Percentiles rank a stretch among this genome's conserved stretches.
These are phyloP conservation scores for Calamus simplicifolius DNA, from an alignment of 176 grass and related monocot genomes.

Conservation along the genomic window DNA sequence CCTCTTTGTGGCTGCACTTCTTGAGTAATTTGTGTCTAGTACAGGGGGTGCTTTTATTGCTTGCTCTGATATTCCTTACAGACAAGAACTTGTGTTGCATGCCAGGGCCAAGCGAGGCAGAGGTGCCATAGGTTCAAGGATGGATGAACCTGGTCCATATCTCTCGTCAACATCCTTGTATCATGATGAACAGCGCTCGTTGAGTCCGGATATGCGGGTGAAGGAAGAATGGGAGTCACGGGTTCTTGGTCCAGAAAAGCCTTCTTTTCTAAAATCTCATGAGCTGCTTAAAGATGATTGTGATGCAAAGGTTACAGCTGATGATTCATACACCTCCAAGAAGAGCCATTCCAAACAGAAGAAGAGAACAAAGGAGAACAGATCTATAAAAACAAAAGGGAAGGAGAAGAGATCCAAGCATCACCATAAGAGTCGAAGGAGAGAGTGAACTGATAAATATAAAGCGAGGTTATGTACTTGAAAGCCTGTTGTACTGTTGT, in stretches of 20 bases:
- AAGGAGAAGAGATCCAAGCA: constrained; percentile 66
- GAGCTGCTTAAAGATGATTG: constrained; percentile 12
- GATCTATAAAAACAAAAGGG: constrained; percentile 31
- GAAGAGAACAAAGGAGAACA: constrained; percentile 20
- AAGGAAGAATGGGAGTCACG: constrained; percentile 48
- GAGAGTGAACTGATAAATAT: constrained; percentile 16
- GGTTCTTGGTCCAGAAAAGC: constrained; percentile 64
- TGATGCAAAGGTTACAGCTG: neutral
- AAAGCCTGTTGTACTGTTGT: too few species aligned
- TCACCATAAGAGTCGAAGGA: constrained; percentile 49
- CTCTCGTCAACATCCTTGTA: constrained; percentile 8
- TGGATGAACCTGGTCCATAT: constrained; percentile 81
- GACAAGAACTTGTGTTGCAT: neutral
- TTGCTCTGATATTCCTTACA: too few species aligned
- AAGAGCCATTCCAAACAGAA: constrained; percentile 21
- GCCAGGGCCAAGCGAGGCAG: constrained; percentile 67
- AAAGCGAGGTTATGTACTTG: too few species aligned
- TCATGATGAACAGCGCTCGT: constrained; percentile 13
- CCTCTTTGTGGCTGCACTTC: too few species aligned
- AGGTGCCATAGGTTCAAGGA: constrained; percentile 80
- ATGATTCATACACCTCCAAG: constrained; percentile 9
- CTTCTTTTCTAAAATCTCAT: constrained; percentile 25
- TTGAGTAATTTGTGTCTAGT: too few species aligned
- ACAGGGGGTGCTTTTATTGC: neutral
- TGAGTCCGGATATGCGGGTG: constrained; percentile 24